These are phyloP conservation scores for Emergomyces pasteurianus DNA, from an alignment of 2,329 filamentous ascomycete genomes.

Conservation along the genomic window DNA sequence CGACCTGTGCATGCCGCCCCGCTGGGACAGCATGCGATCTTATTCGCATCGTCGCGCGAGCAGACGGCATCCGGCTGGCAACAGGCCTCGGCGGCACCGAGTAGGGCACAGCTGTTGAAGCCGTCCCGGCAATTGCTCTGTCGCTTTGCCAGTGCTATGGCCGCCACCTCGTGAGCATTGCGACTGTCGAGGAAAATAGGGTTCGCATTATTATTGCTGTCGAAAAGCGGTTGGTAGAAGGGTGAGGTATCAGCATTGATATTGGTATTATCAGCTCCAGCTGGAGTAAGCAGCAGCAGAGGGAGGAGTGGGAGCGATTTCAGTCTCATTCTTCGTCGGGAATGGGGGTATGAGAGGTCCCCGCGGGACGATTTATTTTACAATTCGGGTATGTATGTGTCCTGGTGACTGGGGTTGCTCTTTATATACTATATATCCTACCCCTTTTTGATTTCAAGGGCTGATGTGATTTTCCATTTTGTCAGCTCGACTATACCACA, in stretches of 20 bases:
- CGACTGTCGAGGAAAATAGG: conserved; percentile 1
- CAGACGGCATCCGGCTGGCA: conserved; percentile 43
- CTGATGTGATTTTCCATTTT: background rate
- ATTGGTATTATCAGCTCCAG: background rate
- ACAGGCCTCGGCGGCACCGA: conserved; percentile 44
- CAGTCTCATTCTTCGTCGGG: background rate
- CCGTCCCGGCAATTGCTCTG: conserved; percentile 37
- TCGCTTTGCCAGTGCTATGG: conserved; percentile 8
- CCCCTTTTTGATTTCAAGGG: no score
- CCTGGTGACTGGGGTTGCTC: no score
- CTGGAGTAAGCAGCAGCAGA: background rate
- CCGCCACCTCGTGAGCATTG: conserved; percentile 2
- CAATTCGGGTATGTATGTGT: background rate
- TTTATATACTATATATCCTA: no score
- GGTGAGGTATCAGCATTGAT: background rate
- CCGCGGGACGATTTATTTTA: background rate
- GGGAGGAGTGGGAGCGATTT: background rate
- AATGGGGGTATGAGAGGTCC: background rate
- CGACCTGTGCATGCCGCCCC: conserved; percentile 47
- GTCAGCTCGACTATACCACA: background rate
- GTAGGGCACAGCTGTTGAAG: conserved; percentile 41
- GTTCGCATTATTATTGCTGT: conserved; percentile 1
- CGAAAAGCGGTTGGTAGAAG: conserved; percentile 6
- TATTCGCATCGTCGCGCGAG: conserved; percentile 42
- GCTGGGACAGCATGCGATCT: conserved; percentile 51